These are phyloP conservation scores for Starmera amethionina DNA, from an alignment of 805 yeast species.

Conservation along the genomic window DNA sequence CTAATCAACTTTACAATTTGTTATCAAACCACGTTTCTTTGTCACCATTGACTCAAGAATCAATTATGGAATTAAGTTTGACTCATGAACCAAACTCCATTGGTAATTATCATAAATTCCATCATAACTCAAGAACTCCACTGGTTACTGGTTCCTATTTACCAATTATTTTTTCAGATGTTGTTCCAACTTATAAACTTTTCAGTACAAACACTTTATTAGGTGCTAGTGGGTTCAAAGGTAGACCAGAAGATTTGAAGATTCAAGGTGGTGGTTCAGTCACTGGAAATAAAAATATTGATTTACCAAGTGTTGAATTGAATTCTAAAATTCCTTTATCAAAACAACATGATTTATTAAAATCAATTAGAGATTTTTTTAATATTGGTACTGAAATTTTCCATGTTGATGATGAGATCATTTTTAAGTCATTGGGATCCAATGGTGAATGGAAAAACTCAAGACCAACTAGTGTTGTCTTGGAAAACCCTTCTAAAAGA, in stretches of 20 bases:
- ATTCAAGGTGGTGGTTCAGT: constrained; percentile 12
- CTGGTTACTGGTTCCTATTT: constrained; percentile 52
- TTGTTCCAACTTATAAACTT: constrained; percentile 43
- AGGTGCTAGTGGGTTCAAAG: constrained; percentile 40
- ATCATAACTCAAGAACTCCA: constrained; percentile 42
- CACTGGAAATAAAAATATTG: constrained; percentile 39
- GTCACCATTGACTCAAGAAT: constrained; percentile 37
- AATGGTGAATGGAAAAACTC: constrained; percentile 21
- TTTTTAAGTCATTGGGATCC: constrained; percentile 46
- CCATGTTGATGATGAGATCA: constrained; percentile 42
- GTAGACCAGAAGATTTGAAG: constrained; percentile 5
- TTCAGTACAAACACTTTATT: constrained; percentile 43
- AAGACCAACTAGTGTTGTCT: constrained; percentile 36
- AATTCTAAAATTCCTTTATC: constrained; percentile 16
- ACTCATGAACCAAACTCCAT: constrained; percentile 48
- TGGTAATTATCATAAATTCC: constrained; percentile 33
- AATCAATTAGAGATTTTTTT: constrained; percentile 51
- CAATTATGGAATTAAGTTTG: constrained; percentile 57
- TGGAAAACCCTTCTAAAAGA: constrained; percentile 36
- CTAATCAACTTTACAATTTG: constrained; percentile 32
- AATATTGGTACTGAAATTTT: constrained; percentile 50
- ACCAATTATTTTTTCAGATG: constrained; percentile 55
- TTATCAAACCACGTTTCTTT: constrained; percentile 32
- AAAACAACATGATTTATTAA: constrained; percentile 39
- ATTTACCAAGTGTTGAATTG: constrained; percentile 20